Base-by-base conservation (phyloP, 768 basidiomycete genomes). In the Tricholoma bakamatsutake region DNA sequence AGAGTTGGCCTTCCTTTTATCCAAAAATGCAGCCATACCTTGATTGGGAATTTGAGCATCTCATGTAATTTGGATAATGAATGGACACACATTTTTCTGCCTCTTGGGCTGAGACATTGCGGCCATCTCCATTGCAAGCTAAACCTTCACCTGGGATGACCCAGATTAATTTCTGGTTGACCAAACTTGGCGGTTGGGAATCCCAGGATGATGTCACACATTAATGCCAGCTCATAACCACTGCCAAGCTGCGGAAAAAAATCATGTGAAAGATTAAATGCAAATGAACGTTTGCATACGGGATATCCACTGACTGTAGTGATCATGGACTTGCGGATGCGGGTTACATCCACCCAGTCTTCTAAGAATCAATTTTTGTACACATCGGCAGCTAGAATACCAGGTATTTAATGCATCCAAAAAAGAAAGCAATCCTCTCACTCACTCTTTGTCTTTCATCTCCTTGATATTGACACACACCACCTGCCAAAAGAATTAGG, bases 391-490 rank as follows among this genome's bases (percentile, higher is more conserved):
- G 85, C 92, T 93, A 65, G 24, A 31, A 40, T 39, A 21, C 21
- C 18, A 17, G 40, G 1, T 24, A 24, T 24, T 42, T 13, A 39
- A 46, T 46, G 9, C 52, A 31, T 34, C 33, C 13, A 27, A 11
- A 17, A 17, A 21, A 27, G 18, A 37, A 4, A 18, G 40, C 57
- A 10, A 55, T 24, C 8, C 17, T 21, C 51, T 43, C 6, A 71
- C 83, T 66, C 93, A 97, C 57, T 85, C 75, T 73, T 94, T 94
- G 73, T 95, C 91, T 71, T 93, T 94, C 96, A 98, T 98, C 73
- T 98, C 94, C 75, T 97, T 98, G 73, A 99, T 98, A 71, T 99
- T n/a, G n/a, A n/a, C n/a, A n/a, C 96, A 18, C 96, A 2, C 96
- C 94, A 63, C 94, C 94, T 93, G 61, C n/a, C 33, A 34, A 45